Evolutionary conservation across 2,329 filamentous ascomycete genomes (phyloP).

Genomic region (Cladosporium austrohemisphaericum): DNA sequence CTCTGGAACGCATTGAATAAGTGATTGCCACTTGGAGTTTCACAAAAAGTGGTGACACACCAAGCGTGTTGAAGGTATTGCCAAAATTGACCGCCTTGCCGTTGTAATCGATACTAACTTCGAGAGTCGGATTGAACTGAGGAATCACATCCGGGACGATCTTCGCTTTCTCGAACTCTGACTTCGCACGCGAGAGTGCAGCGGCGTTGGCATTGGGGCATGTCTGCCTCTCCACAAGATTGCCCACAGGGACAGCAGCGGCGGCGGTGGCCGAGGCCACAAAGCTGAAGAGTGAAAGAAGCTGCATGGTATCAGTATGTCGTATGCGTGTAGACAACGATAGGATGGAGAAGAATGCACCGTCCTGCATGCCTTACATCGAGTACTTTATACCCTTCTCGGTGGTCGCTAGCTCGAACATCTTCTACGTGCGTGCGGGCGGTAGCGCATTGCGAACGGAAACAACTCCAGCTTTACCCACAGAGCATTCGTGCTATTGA

Average conservation of each 20-base stretch:
- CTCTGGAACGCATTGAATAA: constrained; percentile 12
- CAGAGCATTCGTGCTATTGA: too few species aligned
- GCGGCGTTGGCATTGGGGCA: constrained; percentile 19
- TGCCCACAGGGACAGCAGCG: constrained; percentile 17
- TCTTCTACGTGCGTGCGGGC: too few species aligned
- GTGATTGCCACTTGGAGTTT: background rate
- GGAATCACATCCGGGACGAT: constrained; percentile 24
- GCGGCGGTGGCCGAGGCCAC: constrained; percentile 4
- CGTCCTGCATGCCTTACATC: background rate
- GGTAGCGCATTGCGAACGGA: too few species aligned
- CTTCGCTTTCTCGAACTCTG: constrained; percentile 19
- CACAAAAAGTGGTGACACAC: constrained; percentile 6
- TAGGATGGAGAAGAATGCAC: background rate
- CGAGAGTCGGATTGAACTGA: constrained; percentile 19
- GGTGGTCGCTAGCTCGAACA: too few species aligned
- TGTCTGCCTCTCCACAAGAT: constrained; percentile 13
- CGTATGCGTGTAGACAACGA: background rate
- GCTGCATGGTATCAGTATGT: constrained; percentile 15
- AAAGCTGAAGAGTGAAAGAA: constrained; percentile 18
- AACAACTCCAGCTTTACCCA: too few species aligned
- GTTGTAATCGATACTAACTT: constrained; percentile 18
- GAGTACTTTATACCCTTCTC: too few species aligned
- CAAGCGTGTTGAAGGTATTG: constrained; percentile 22
- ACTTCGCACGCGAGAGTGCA: constrained; percentile 15
- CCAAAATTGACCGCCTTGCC: constrained; percentile 23